Evolutionary conservation across 2,329 filamentous ascomycete species (phyloP), one percentile per base, ranked within the genome.

Genomic region (Epichloe festucae): DNA sequence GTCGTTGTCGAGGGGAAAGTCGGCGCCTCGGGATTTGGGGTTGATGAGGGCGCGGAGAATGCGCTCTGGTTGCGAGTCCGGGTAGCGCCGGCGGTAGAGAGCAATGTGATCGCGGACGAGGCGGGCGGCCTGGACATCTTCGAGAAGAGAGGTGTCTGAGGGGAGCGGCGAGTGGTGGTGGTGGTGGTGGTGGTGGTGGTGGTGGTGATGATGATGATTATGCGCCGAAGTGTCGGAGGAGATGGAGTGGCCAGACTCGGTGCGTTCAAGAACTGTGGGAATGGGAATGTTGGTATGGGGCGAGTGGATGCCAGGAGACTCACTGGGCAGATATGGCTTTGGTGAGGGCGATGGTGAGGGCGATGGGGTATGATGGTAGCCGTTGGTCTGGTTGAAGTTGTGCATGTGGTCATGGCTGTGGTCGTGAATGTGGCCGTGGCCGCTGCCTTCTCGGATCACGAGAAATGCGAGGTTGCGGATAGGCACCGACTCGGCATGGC

Each of bases 41-140:
- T 70, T 73, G 59, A 84, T 79, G 48, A 83, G 72, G 27, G 73
- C 73, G 53, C 74, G 73, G 19, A 84, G 67, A 52, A 82, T 81
- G 40, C 78, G 73, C 55, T 75, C 76, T 51, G 78, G 74, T 49
- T 74, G 74, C 23, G 77, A 77, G 55, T 76, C 67, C 12, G 70
- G 68, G 51, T 65, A 67, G 44, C 72, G 69, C 21, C 73, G 70
- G 17, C 68, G 68, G 54, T 70, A 70, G 51, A 61, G 67, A 40
- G 67, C 64, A 47, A 79, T 65, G 54, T 79, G 72, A 19, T 67
- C 63, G 44, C 69, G 67, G 10, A 80, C 77, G n/a, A 72, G 61
- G 47, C 65, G 63, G 3, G 75, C 74, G 2, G 77, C 77, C 21
- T 69, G 64, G 4, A 65, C 62, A 56, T 81, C 77, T 19, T 49